These are phyloP conservation scores for Pseudoneurospora amorphoporcata DNA, from an alignment of 495 filamentous ascomycete genomes.

Conservation along the genomic window DNA sequence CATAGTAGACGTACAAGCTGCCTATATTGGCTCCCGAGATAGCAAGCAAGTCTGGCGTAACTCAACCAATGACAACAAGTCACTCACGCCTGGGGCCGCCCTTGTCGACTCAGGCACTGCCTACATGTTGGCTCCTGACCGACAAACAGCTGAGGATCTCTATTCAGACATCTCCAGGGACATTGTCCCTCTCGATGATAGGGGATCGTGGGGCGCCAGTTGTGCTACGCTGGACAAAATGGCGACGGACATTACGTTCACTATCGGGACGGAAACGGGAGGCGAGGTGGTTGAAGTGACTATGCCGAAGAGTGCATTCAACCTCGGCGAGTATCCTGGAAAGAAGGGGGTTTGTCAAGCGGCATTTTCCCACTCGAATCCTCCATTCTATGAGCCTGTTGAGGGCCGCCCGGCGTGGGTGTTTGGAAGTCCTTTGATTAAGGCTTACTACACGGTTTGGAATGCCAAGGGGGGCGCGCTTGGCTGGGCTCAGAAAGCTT, in stretches of 20 bases:
- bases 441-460: constrained; percentile 20
- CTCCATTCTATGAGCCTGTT: constrained; percentile 8
- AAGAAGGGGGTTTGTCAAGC: constrained; percentile 16
- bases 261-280: constrained; percentile 6
- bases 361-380: constrained; percentile 6
- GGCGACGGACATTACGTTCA: constrained; percentile 8
- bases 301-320: constrained; percentile 9
- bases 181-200: constrained; percentile 13
- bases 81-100: neutral
- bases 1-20: constrained; percentile 8
- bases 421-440: constrained; percentile 10
- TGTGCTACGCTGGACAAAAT: constrained; percentile 9
- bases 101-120: constrained; percentile 16
- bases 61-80: constrained; percentile 2
- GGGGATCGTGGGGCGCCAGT: constrained; percentile 14
- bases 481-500: neutral
- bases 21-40: neutral
- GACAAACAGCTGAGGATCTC: constrained; percentile 8
- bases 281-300: constrained; percentile 7
- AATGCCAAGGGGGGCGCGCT: constrained; percentile 1
- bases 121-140: constrained; percentile 15
- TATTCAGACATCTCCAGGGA: constrained; percentile 12
- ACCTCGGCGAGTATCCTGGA: constrained; percentile 15
- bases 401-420: constrained; percentile 12
- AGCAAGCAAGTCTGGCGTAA: neutral